These are phyloP conservation scores for Rhipidocladum racemiflorum DNA, from an alignment of 176 grass and related monocot species.

Conservation along the genomic window DNA sequence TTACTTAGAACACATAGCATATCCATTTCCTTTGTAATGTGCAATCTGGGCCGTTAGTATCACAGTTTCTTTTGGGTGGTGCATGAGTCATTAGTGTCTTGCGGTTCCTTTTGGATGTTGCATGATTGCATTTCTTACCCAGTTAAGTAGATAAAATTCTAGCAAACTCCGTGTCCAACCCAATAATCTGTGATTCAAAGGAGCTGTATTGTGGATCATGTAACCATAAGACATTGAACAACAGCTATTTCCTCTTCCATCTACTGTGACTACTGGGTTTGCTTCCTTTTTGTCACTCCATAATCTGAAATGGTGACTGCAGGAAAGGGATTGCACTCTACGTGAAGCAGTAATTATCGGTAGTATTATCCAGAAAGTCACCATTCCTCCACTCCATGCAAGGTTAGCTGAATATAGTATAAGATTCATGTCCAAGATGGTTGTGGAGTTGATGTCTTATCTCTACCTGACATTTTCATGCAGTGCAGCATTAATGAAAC, in stretches of 20 bases:
- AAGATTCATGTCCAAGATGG: conserved; percentile 3
- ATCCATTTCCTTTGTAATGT: background rate
- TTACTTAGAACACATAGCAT: background rate
- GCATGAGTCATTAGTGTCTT: background rate
- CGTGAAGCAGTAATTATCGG: conserved; percentile 96
- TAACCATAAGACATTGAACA: background rate
- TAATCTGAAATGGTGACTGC: conserved; percentile 14
- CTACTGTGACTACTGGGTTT: background rate
- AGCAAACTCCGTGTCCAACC: background rate
- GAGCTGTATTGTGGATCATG: background rate
- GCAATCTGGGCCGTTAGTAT: background rate
- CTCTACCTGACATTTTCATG: conserved; percentile 13
- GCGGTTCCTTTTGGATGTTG: background rate
- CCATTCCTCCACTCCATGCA: conserved; percentile 85
- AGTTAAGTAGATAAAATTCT: background rate
- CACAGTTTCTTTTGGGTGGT: background rate
- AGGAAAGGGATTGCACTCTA: conserved; percentile 79
- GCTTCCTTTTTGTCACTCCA: background rate
- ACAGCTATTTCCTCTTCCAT: background rate
- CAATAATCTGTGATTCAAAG: background rate
- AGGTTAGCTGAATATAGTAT: conserved; percentile 48
- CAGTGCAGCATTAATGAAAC: conserved; percentile 84
- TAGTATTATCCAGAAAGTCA: conserved; percentile 83
- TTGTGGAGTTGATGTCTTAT: conserved; percentile 26
- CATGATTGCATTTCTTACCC: conserved; percentile 1